Evolutionary conservation across 2,329 filamentous ascomycete species (phyloP), one percentile per base, ranked within the genome.

Genomic region (Fusarium heterosporum): DNA sequence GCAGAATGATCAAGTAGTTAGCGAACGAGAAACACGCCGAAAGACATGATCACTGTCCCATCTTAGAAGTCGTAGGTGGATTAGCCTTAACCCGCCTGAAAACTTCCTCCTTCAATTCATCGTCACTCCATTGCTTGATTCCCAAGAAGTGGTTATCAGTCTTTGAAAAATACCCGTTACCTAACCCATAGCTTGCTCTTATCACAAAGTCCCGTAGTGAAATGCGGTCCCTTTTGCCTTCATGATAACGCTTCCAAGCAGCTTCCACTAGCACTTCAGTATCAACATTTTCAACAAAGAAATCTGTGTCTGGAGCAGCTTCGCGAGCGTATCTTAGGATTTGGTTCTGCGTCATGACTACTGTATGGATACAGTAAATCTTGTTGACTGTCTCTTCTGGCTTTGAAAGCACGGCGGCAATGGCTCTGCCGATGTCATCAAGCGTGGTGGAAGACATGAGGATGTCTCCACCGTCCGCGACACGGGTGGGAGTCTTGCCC

Each of bases 311-410:
- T 2, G 46, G 32, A 3, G 52, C 46, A 14, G 52, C 61, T 1
- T 64, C 36, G 0, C 17, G 41, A 4, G 61, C 59, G 14, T 59
- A 64, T 0, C 6, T 12, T 1, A 64, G 4, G 0, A 59, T 36
- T 8, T 64, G 41, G 4, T 64, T 64, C n/a, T 64, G 61, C 0
- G 52, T 53, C 38, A 64, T 64, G 0, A 59, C 59, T 1, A 40
- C 61, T 1, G 61, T 52, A 1, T 64, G 32, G 2, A 64, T 45
- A 1, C 58, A 52, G 11, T 25, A 53, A 0, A 64, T 1, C 14
- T 53, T 64, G 1, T 64, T 64, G 2, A n/a, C 14, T 0, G 52
- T 59, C 2, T 64, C 41, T 2, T 47, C 22, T 0, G 52, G 41
- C 0, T 45, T 59, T 7, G n/a, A 2, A 1, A 64, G 59, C 0